Evolutionary conservation across 257 asterid species (phyloP).

Genomic region (Leptodermis oblonga): DNA sequence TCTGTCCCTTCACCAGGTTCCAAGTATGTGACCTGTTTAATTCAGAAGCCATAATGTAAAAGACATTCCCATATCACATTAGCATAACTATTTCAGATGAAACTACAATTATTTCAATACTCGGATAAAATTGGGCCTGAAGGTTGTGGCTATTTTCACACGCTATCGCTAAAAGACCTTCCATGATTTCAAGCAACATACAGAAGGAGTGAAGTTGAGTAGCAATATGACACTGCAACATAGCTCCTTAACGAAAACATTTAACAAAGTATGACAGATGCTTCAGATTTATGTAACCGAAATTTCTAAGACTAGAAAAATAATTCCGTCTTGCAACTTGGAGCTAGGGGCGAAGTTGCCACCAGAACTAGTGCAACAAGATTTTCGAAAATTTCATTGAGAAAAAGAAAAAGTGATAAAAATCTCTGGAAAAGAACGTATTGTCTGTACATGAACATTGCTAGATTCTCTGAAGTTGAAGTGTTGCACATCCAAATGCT

Average conservation of each 20-base stretch:
- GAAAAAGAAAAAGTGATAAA: no score
- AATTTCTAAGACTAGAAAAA: background rate
- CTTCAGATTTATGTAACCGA: background rate
- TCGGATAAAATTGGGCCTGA: background rate
- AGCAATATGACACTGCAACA: background rate
- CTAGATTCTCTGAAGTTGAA: background rate
- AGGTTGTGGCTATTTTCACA: background rate
- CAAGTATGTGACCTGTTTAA: conserved; percentile 61
- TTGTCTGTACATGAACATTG: background rate
- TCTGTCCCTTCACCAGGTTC: conserved; percentile 68
- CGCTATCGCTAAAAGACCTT: background rate
- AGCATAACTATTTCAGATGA: background rate
- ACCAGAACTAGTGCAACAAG: background rate
- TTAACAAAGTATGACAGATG: background rate
- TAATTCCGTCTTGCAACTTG: background rate
- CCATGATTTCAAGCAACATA: background rate
- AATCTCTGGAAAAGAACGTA: background rate
- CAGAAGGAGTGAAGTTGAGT: background rate
- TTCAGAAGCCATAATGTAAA: conserved; percentile 10
- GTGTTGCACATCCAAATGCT: background rate
- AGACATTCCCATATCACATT: background rate
- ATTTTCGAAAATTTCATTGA: background rate
- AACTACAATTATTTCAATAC: background rate
- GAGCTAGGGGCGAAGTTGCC: background rate
- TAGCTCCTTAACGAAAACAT: background rate